Base-by-base conservation (phyloP, 2,329 filamentous ascomycete species). In the Stenocarpella maydis region DNA sequence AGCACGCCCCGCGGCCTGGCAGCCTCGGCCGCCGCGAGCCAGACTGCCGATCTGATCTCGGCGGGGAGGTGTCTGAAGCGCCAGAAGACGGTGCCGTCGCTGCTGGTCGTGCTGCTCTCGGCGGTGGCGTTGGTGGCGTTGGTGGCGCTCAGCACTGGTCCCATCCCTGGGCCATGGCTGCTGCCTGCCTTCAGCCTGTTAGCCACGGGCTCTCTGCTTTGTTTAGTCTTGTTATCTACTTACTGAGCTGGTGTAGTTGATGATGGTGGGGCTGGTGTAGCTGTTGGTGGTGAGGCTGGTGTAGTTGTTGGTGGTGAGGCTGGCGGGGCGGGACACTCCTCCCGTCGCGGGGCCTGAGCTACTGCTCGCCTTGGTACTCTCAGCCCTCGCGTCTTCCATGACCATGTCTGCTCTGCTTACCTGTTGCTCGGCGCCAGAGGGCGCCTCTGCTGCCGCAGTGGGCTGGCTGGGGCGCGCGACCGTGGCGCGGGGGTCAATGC, bases 381-480 rank as follows among this genome's bases (percentile, higher is more conserved):
- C 17, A 55, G 52, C n/a, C 15, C 4, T 7, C 2, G 19, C 2
- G 12, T 10, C 2, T 37, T 14, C 10, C 19, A 3, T 15, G 37
- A 37, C 21, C 9, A 2, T 1, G 2, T 9, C n/a, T 14, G 1
- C 14, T 19, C 3, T 37, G 14, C 0, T 9, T 34, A 21, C n/a
- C 28, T 12, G 17, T 5, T n/a, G 17, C n/a, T n/a, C 6, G 9
- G 28, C n/a, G 19, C 9, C 28, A 34, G 17, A 10, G 1, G 14
- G 26, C 2, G 50, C 19, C 10, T 55, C n/a, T 55, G 10, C 17
- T 14, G 5, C 3, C 14, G 8, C 31, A 39, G 10, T 17, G 6
- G 3, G 12, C n/a, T 24, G 2, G 52, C n/a, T 3, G n/a, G 4
- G 0, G 9, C 7, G 3, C 1, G n/a, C 7, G 28, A 4, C 12